Evolutionary conservation across 2,329 filamentous ascomycete genomes (phyloP).

Genomic region (Aspergillus latus): DNA sequence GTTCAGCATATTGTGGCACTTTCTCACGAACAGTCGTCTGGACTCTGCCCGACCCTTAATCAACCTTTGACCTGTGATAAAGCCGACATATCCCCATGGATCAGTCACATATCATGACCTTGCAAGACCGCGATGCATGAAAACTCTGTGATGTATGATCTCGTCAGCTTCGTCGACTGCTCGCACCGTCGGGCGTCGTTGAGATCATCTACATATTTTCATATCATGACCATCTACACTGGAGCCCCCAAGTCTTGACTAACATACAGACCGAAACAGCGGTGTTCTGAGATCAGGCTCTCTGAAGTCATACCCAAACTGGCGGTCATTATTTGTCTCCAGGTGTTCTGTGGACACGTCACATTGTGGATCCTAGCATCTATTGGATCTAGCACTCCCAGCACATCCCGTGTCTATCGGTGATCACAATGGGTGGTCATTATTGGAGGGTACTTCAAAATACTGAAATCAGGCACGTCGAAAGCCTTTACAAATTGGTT

Average conservation of each 20-base stretch:
- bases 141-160: neutral
- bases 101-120: slow-evolving; percentile 17
- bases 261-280: neutral
- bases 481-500: slow-evolving; percentile 20
- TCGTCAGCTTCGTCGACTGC: neutral
- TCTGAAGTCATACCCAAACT: slow-evolving; percentile 1
- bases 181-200: neutral
- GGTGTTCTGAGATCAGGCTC: neutral
- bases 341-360: slow-evolving; percentile 19
- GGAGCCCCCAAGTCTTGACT: neutral
- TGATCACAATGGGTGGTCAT: slow-evolving; percentile 12
- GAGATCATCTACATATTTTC: neutral
- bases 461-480: slow-evolving; percentile 21
- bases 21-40: slow-evolving; percentile 4
- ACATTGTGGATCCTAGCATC: slow-evolving; percentile 18
- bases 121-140: neutral
- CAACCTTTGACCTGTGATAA: slow-evolving; percentile 8
- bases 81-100: slow-evolving; percentile 17
- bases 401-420: slow-evolving; percentile 11
- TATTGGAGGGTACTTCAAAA: slow-evolving; percentile 16
- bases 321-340: slow-evolving; percentile 1
- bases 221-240: neutral
- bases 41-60: neutral
- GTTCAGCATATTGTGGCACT: neutral
- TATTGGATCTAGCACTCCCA: slow-evolving; percentile 6